Evolutionary conservation across 225 moss, liverwort and hornwort species (phyloP), one percentile per base, ranked within the genome.

Genomic region (Bryoerythrophyllum caledonicum): DNA sequence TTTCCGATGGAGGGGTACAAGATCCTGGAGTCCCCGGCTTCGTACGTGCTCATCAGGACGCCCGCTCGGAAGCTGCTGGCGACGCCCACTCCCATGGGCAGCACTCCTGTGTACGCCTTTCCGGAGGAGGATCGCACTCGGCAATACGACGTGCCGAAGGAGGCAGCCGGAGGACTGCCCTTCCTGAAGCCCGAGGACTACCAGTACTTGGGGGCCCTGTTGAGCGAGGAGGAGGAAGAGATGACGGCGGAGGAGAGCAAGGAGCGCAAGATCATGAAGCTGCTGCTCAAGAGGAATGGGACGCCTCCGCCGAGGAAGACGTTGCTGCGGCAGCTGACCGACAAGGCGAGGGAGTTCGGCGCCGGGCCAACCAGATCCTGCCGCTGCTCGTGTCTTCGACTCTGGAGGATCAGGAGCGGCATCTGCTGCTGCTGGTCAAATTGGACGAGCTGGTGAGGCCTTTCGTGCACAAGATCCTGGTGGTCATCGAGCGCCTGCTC

Each of bases 331-430:
- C 99, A 99, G 74, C 78, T 99, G 60, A 99, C 99, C 6, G 99
- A 99, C 70, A 99, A 99, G 60, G 95, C 99, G n/a, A 85, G 99
- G 67, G 99, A 99, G 64, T 90, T 99, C 70, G 99, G 99, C 44
- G 99, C 99, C 38, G 99, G 95, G 15, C 99, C 71, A 99, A 88
- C 44, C 95, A 95, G 72, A 99, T 99, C 67, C 73, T 99, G 23
- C 99, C 99, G n/a, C 75, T 99, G 79, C 95, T 99, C 6, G 95
- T 99, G 99, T 95, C 99, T 70, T 95, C 99, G n/a, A 99, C 99
- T 26, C 87, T 99, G 44, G 99, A 99, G 80, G 99, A 99, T 76
- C 99, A 99, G 83, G 99, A 99, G 87, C 89, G 99, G 6, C 99
- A 99, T 89, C 83, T 99, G 63, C 80, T 99, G 84, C 95, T 99